Conservation (phyloP, 495 filamentous ascomycete genomes). For the Amphirosellinia nigrospora region DNA sequence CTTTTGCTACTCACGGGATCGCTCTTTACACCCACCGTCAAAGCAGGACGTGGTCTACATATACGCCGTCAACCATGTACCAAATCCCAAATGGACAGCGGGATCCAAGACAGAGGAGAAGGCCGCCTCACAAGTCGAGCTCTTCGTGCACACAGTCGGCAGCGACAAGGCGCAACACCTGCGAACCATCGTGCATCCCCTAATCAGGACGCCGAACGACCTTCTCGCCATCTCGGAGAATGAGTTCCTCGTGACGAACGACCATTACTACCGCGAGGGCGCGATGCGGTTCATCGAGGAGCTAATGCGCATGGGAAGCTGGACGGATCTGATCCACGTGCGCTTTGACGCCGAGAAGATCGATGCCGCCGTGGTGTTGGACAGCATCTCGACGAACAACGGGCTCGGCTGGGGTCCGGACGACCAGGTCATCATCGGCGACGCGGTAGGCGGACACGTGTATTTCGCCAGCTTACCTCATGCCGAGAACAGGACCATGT, state of each 20-base stretch:
- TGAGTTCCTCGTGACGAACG: constrained; percentile 66
- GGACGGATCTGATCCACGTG: constrained; percentile 44
- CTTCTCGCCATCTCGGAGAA: constrained; percentile 54
- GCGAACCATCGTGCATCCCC: constrained; percentile 53
- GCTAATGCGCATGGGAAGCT: constrained; percentile 39
- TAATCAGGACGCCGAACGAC: constrained; percentile 67
- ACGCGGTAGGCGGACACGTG: constrained; percentile 39
- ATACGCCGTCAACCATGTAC: constrained; percentile 64
- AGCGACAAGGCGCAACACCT: constrained; percentile 40
- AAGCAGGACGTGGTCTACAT: constrained; percentile 60
- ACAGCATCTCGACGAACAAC: constrained; percentile 58
- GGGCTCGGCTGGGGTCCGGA: constrained; percentile 61
- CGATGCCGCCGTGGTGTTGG: constrained; percentile 50
- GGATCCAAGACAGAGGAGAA: constrained; percentile 34
- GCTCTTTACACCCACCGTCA: constrained; percentile 56
- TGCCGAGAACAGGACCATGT: constrained; percentile 42
- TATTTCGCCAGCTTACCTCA: constrained; percentile 28
- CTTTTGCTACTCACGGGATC: constrained; percentile 67
- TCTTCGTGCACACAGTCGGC: constrained; percentile 61
- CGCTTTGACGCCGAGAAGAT: constrained; percentile 40
- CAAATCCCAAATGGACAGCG: constrained; percentile 49
- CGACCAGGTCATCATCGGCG: constrained; percentile 60
- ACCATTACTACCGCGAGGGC: constrained; percentile 61
- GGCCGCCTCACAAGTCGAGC: constrained; percentile 60
- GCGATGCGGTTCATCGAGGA: constrained; percentile 52